Evolutionary conservation across 2,329 filamentous ascomycete species (phyloP).

Genomic region (Trichoderma sp.): DNA sequence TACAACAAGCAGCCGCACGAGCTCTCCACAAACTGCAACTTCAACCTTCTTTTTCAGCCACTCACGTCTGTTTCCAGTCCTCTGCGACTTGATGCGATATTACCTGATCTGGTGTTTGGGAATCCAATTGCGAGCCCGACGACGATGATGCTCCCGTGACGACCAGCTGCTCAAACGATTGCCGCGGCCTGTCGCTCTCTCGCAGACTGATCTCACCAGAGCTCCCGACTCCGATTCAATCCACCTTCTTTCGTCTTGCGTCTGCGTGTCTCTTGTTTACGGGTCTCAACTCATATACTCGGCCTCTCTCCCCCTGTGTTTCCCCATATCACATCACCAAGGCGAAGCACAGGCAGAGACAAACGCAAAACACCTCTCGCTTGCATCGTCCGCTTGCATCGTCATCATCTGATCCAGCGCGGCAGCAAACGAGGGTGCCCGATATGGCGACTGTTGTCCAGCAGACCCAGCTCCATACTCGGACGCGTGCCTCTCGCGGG

Average conservation of each 20-base stretch:
- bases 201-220: slow-evolving; percentile 1
- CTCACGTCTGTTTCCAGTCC: slow-evolving; percentile 12
- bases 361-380: slow-evolving; percentile 16
- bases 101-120: neutral
- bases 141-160: slow-evolving; percentile 15
- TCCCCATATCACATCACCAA: neutral
- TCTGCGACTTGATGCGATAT: slow-evolving; percentile 4
- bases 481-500: slow-evolving; percentile 28
- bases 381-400: slow-evolving; percentile 17
- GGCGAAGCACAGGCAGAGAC: neutral
- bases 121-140: slow-evolving; percentile 26
- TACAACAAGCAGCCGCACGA: neutral
- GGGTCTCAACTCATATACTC: neutral
- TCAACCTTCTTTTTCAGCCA: slow-evolving; percentile 23
- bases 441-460: slow-evolving; percentile 28
- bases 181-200: neutral
- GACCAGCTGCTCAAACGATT: slow-evolving; percentile 4
- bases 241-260: neutral
- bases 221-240: neutral
- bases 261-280: neutral
- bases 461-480: slow-evolving; percentile 28
- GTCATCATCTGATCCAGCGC: slow-evolving; percentile 5
- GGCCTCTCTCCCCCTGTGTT: neutral
- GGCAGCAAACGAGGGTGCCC: slow-evolving; percentile 25
- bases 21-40: slow-evolving; percentile 19